These are phyloP conservation scores for Claviceps cyperi DNA, from an alignment of 2,329 filamentous ascomycete species.

Conservation along the genomic window DNA sequence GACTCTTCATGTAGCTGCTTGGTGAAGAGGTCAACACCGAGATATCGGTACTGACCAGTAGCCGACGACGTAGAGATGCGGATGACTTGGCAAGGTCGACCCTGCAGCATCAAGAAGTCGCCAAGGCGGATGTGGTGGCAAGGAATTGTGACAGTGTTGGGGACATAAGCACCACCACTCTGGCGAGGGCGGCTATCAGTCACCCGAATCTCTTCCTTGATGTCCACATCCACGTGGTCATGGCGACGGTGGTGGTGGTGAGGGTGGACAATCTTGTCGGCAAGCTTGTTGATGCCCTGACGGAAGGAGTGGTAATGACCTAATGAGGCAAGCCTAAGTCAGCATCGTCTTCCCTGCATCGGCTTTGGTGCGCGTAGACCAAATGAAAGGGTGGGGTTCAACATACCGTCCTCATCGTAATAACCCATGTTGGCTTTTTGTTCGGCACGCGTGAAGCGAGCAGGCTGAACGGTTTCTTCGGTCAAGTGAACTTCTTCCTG, in stretches of 20 bases:
- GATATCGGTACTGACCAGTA: conserved; percentile 98
- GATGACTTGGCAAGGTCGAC: conserved; percentile 98
- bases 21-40: conserved; percentile 99
- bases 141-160: conserved; percentile 92
- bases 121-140: conserved; percentile 99
- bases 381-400: background rate
- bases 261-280: conserved; percentile 37
- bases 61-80: conserved; percentile 96
- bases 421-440: conserved; percentile 47
- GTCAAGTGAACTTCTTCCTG: conserved; percentile 44
- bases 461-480: conserved; percentile 51
- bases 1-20: conserved; percentile 99
- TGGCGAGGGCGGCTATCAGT: conserved; percentile 15
- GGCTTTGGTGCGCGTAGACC: conserved; percentile 3
- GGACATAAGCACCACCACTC: conserved; percentile 24
- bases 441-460: conserved; percentile 26
- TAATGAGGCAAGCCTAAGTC: conserved; percentile 14
- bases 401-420: conserved; percentile 48
- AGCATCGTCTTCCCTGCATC: conserved; percentile 5
- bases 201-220: conserved; percentile 14
- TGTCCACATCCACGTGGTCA: conserved; percentile 35
- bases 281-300: conserved; percentile 40
- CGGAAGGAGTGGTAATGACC: conserved; percentile 47
- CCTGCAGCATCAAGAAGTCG: conserved; percentile 97
- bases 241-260: conserved; percentile 27